phyloP scores from a whole-genome alignment of 768 basidiomycete species.

The Mycena sanguinolenta region DNA sequence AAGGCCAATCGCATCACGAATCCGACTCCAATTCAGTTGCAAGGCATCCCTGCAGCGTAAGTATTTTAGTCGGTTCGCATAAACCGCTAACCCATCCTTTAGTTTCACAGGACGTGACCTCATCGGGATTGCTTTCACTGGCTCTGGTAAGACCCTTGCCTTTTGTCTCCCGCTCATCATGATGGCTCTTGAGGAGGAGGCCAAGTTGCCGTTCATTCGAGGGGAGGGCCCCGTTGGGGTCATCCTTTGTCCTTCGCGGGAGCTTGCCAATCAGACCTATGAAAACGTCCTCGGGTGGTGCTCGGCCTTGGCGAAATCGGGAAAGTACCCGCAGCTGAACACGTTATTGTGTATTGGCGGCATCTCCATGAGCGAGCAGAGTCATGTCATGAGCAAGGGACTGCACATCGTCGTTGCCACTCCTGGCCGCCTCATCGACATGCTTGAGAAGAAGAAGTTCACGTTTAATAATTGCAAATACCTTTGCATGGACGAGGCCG shows the following conservation, averaged over 20 bases:
- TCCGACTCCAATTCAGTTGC: slow-evolving; percentile 97
- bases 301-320: slow-evolving; percentile 80
- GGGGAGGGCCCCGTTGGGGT: slow-evolving; percentile 99
- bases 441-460: slow-evolving; percentile 96
- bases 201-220: slow-evolving; percentile 87
- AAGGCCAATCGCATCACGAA: slow-evolving; percentile 85
- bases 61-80: slow-evolving; percentile 42
- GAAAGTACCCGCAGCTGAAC: slow-evolving; percentile 88
- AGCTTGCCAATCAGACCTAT: slow-evolving; percentile 96
- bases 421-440: slow-evolving; percentile 96
- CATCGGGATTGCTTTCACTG: slow-evolving; percentile 99
- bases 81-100: slow-evolving; percentile 40
- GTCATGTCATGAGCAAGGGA: slow-evolving; percentile 90
- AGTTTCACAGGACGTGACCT: slow-evolving; percentile 97
- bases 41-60: slow-evolving; percentile 96
- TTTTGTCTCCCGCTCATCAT: slow-evolving; percentile 99
- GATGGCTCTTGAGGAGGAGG: slow-evolving; percentile 95
- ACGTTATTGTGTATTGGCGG: slow-evolving; percentile 96
- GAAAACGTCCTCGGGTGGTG: slow-evolving; percentile 95
- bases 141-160: slow-evolving; percentile 98
- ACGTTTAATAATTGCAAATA: slow-evolving; percentile 95
- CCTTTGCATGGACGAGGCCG: slow-evolving; percentile 99
- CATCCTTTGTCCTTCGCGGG: slow-evolving; percentile 95
- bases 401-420: slow-evolving; percentile 97
- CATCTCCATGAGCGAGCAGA: slow-evolving; percentile 98